A percentile compares a stretch with the other conserved stretches of the same genome.
These are phyloP conservation scores for Kalanchoe fedtschenkoi DNA, from an alignment of 164 flowering plant genomes.

Conservation along the genomic window DNA sequence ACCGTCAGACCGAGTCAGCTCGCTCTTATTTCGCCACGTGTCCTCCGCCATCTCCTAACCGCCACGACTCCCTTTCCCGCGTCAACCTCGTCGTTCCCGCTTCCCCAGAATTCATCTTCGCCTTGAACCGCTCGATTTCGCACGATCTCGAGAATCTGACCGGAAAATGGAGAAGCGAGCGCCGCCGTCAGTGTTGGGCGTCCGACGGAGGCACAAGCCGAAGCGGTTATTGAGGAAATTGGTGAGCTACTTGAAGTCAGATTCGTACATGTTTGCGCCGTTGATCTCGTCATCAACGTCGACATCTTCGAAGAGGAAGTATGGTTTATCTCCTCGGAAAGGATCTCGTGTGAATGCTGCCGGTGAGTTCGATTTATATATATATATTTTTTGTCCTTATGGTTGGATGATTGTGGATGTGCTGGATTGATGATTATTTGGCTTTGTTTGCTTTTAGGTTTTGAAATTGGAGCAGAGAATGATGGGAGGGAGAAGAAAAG, in stretches of 20 bases:
- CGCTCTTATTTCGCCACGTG: too few species aligned
- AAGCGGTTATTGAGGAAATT: slow-evolving; percentile 20
- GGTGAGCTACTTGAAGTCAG: slow-evolving; percentile 31
- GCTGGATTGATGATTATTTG: too few species aligned
- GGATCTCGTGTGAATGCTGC: background rate
- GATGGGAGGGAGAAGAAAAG: background rate
- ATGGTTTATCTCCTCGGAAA: background rate
- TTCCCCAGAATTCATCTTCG: too few species aligned
- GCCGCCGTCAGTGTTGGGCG: slow-evolving; percentile 11
- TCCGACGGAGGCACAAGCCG: slow-evolving; percentile 19
- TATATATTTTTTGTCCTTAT: background rate
- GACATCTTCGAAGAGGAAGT: background rate
- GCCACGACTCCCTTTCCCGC: too few species aligned
- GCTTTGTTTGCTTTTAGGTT: background rate
- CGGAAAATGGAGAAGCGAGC: background rate
- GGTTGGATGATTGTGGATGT: too few species aligned
- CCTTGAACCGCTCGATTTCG: too few species aligned
- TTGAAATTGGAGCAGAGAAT: background rate
- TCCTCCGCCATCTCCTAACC: too few species aligned
- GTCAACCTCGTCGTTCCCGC: too few species aligned
- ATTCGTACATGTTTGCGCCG: slow-evolving; percentile 51
- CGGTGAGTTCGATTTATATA: too few species aligned
- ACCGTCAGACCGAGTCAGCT: too few species aligned
- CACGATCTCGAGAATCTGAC: too few species aligned
- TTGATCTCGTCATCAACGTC: slow-evolving; percentile 13